Conservation (phyloP, 371 early-diverging fungal genomes). For the Mortierella sp. region DNA sequence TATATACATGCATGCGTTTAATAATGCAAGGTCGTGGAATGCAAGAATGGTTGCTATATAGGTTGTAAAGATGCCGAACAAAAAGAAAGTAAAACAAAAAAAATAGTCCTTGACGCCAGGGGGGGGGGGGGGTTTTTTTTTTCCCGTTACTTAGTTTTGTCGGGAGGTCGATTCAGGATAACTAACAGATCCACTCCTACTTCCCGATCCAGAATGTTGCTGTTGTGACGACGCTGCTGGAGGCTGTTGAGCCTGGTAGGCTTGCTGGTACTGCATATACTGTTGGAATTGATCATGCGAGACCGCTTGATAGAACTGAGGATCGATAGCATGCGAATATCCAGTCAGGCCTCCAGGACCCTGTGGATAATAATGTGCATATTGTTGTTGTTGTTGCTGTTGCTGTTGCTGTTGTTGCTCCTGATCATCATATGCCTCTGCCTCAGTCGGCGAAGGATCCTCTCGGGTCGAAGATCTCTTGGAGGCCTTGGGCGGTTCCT, state of each 20-base stretch:
- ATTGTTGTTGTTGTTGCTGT: constrained; percentile 22
- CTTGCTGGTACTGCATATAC: constrained; percentile 51
- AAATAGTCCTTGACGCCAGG: no score
- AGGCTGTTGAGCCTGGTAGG: constrained; percentile 19
- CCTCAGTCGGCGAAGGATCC: constrained; percentile 24
- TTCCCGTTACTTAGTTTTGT: constrained; percentile 5
- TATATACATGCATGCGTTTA: no score
- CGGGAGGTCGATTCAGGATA: constrained; percentile 13
- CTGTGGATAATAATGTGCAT: constrained; percentile 36
- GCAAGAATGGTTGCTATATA: no score
- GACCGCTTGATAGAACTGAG: constrained; percentile 44
- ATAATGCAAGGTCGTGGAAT: no score
- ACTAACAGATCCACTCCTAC: constrained; percentile 14
- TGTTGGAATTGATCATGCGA: constrained; percentile 52
- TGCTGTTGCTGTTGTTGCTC: background rate
- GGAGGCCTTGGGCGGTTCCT: constrained; percentile 56
- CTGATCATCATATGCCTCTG: background rate
- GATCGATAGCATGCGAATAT: constrained; percentile 33
- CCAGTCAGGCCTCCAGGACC: constrained; percentile 27
- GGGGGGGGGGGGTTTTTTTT: no score
- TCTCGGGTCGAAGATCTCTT: constrained; percentile 34
- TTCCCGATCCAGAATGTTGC: background rate
- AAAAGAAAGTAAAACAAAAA: no score
- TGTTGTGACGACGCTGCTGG: constrained; percentile 1
- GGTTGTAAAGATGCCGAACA: no score